Conservation (phyloP, 768 basidiomycete species). For the Naganishia kalamii region DNA sequence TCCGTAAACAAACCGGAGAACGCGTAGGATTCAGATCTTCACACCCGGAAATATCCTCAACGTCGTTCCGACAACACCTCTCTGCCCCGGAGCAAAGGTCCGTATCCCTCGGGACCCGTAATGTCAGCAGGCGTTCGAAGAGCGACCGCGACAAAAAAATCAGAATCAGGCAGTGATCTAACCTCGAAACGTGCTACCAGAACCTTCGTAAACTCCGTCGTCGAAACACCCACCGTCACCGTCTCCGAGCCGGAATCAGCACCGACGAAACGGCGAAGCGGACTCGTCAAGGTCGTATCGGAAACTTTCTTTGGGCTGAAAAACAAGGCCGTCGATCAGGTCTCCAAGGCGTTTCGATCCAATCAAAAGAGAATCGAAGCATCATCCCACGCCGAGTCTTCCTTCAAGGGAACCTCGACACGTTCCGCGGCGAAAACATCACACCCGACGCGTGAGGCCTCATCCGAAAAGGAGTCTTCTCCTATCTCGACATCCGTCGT, state of each 20-base stretch:
- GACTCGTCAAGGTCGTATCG: not conserved
- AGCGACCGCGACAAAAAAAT: slow-evolving; percentile 7
- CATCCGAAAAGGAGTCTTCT: slow-evolving; percentile 5
- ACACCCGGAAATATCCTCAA: not conserved
- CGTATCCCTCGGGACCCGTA: slow-evolving; percentile 5
- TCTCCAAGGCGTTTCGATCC: not conserved
- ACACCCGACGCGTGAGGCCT: not conserved
- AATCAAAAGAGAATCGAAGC: not conserved
- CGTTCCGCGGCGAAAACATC: not conserved
- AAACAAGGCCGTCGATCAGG: not conserved
- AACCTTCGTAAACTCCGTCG: not conserved
- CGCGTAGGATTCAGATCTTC: not conserved
- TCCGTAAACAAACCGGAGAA: too few relatives aligned
- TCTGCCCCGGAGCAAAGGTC: not conserved
- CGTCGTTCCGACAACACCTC: not conserved
- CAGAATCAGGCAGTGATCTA: slow-evolving; percentile 9
- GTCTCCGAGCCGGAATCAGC: not conserved
- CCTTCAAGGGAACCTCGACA: not conserved
- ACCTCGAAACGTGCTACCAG: slow-evolving; percentile 16
- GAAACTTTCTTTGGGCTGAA: not conserved
- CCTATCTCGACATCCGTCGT: slow-evolving; percentile 3
- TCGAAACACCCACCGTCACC: too few relatives aligned
- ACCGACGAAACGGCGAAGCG: not conserved
- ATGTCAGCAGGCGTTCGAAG: slow-evolving; percentile 17
- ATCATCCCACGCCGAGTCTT: not conserved